Percentiles rank a stretch among this genome's conserved stretches.
phyloP scores from a whole-genome alignment of 1,284 basidiomycete species.

The Austropuccinia psidii region DNA sequence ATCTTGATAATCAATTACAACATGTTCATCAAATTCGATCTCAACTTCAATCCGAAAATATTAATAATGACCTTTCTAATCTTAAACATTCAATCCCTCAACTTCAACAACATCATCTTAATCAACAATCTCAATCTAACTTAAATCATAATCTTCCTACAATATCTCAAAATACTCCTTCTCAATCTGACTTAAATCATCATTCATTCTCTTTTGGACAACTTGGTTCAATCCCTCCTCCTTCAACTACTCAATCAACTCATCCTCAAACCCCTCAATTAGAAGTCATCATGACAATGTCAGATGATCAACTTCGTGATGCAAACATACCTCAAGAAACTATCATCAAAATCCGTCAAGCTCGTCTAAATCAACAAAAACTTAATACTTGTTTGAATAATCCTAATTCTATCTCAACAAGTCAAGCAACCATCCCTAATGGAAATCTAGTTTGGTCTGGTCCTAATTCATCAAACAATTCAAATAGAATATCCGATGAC shows the following conservation, averaged over 20 bases:
- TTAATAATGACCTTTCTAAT: neutral
- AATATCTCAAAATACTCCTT: neutral
- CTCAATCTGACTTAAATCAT: neutral
- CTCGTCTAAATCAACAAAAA: slow-evolving; percentile 30
- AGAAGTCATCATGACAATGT: slow-evolving; percentile 29
- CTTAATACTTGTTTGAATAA: too few relatives aligned
- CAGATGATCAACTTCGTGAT: slow-evolving; percentile 29
- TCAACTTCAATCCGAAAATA: slow-evolving; percentile 11
- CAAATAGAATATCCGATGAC: too few relatives aligned
- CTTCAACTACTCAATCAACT: neutral
- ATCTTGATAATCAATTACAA: neutral
- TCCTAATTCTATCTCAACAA: too few relatives aligned
- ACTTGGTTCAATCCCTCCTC: too few relatives aligned
- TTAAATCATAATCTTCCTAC: neutral
- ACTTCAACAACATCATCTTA: slow-evolving; percentile 19
- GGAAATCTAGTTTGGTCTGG: too few relatives aligned
- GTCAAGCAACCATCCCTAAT: too few relatives aligned
- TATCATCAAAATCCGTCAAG: slow-evolving; percentile 24
- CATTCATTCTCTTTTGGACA: too few relatives aligned
- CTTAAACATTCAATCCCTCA: neutral
- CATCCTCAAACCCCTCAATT: neutral
- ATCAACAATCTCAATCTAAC: too few relatives aligned
- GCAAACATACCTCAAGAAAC: neutral
- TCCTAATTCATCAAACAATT: too few relatives aligned
- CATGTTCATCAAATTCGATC: neutral